Evolutionary conservation across 1,284 basidiomycete genomes (phyloP).

Genomic region (Malassezia slooffiae): DNA sequence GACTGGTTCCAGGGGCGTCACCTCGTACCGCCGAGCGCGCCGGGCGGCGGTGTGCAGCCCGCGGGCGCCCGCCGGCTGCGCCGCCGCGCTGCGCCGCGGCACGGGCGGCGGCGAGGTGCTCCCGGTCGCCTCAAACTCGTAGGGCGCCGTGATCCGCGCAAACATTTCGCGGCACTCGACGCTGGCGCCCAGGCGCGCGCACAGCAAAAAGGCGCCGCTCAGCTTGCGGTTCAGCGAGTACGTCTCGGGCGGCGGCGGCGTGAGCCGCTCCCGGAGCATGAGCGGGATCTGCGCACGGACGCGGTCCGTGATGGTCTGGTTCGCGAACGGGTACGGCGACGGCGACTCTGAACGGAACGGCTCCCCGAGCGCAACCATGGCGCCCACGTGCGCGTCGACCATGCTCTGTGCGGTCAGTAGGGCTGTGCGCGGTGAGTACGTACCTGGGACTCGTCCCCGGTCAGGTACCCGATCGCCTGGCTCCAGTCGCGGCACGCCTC

Average conservation of each 20-base stretch:
- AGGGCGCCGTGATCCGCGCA: constrained; percentile 17
- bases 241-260: constrained; percentile 85
- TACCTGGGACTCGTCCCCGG: constrained; percentile 73
- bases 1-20: no score
- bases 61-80: neutral
- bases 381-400: constrained; percentile 74
- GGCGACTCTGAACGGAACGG: constrained; percentile 60
- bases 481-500: constrained; percentile 65
- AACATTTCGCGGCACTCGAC: constrained; percentile 61
- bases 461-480: constrained; percentile 72
- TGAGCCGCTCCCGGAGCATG: constrained; percentile 78
- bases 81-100: neutral
- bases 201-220: constrained; percentile 83
- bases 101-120: neutral
- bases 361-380: constrained; percentile 64
- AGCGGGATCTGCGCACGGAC: constrained; percentile 74
- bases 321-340: constrained; percentile 61
- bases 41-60: constrained; percentile 4
- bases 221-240: constrained; percentile 91
- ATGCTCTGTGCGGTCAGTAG: constrained; percentile 56
- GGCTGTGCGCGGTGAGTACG: no score
- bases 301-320: constrained; percentile 57
- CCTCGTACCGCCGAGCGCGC: neutral
- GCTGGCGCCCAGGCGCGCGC: constrained; percentile 65
- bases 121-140: constrained; percentile 5